phyloP scores from a whole-genome alignment of 2,329 filamentous ascomycete genomes.

The Epichloe sylvatica region DNA sequence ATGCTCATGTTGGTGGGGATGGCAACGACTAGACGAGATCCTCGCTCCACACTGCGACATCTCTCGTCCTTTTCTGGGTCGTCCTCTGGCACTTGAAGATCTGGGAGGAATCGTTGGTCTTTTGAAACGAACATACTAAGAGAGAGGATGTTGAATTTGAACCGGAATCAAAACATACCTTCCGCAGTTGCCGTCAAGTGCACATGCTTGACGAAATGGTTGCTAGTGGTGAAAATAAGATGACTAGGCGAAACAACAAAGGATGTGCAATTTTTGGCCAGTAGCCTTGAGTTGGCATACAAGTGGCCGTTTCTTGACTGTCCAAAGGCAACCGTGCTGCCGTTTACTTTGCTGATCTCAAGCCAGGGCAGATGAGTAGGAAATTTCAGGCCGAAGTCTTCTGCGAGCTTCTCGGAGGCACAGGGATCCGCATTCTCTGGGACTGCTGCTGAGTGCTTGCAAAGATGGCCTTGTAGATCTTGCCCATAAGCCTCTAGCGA shows the following conservation, averaged over 20 bases:
- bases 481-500: slow-evolving; percentile 28
- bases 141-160: neutral
- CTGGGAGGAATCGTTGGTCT: slow-evolving; percentile 26
- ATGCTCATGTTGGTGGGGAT: slow-evolving; percentile 79
- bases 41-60: slow-evolving; percentile 82
- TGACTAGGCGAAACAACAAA: slow-evolving; percentile 71
- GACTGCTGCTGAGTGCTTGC: slow-evolving; percentile 21
- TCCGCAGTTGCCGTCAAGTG: slow-evolving; percentile 53
- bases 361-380: slow-evolving; percentile 38
- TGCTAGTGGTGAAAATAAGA: slow-evolving; percentile 82
- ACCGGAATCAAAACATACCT: slow-evolving; percentile 32
- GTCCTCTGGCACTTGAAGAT: slow-evolving; percentile 69
- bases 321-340: slow-evolving; percentile 38
- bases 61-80: slow-evolving; percentile 86
- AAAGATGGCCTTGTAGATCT: slow-evolving; percentile 31
- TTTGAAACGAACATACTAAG: neutral
- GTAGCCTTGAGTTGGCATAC: slow-evolving; percentile 58
- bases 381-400: slow-evolving; percentile 26
- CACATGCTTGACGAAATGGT: slow-evolving; percentile 87
- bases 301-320: slow-evolving; percentile 64
- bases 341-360: slow-evolving; percentile 30
- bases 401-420: slow-evolving; percentile 7
- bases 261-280: slow-evolving; percentile 83
- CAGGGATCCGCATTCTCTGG: neutral
- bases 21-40: slow-evolving; percentile 72